These are phyloP conservation scores for Brettanomyces custersianus DNA, from an alignment of 805 yeast genomes.

Conservation along the genomic window DNA sequence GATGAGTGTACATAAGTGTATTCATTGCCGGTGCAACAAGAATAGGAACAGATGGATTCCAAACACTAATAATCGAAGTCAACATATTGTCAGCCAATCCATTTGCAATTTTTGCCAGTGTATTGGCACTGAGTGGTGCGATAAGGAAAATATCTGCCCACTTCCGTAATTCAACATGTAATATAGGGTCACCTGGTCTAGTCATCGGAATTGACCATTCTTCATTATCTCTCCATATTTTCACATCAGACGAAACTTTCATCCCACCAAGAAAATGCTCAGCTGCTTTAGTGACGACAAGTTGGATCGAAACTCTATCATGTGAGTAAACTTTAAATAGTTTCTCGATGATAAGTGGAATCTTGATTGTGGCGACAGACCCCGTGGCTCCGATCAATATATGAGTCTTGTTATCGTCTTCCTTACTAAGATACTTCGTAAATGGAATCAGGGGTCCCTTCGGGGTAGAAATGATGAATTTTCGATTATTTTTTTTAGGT, in stretches of 20 bases:
- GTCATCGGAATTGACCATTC: conserved; percentile 61
- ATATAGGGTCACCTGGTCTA: conserved; percentile 90
- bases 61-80: conserved; percentile 85
- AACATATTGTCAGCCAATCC: conserved; percentile 90
- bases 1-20: conserved; percentile 82
- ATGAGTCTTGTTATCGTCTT: conserved; percentile 82
- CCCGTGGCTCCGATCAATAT: conserved; percentile 91
- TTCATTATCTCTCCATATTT: conserved; percentile 87
- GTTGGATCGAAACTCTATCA: conserved; percentile 68
- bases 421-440: conserved; percentile 57
- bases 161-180: conserved; percentile 88
- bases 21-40: conserved; percentile 95
- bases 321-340: conserved; percentile 71
- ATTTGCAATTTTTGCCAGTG: conserved; percentile 78
- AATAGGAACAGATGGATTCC: conserved; percentile 90
- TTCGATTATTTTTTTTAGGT: conserved; percentile 15
- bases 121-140: conserved; percentile 93
- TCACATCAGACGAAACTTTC: conserved; percentile 56
- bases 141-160: conserved; percentile 94
- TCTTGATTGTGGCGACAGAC: conserved; percentile 91
- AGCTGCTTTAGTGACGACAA: conserved; percentile 79
- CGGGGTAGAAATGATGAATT: conserved; percentile 48
- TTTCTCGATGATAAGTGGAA: conserved; percentile 82
- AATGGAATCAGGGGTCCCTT: conserved; percentile 66
- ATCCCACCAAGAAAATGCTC: conserved; percentile 62